These are phyloP conservation scores for Clonostachys chloroleuca DNA, from an alignment of 2,329 filamentous ascomycete genomes.

Conservation along the genomic window DNA sequence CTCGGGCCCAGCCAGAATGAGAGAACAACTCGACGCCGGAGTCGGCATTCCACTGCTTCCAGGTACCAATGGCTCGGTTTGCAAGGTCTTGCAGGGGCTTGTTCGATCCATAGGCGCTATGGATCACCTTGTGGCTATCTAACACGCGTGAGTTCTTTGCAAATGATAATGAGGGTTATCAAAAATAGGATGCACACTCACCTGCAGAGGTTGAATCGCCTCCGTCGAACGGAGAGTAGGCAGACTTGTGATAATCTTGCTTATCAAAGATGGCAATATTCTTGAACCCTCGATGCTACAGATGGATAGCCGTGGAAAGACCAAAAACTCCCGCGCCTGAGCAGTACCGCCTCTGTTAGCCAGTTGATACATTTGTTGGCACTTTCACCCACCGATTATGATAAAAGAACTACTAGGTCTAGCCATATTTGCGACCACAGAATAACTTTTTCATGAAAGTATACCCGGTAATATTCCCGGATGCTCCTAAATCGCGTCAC, in stretches of 20 bases:
- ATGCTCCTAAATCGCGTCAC: too few relatives aligned
- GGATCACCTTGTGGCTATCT: conserved; percentile 31
- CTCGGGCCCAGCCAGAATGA: too few relatives aligned
- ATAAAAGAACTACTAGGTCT: too few relatives aligned
- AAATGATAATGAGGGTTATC: not conserved
- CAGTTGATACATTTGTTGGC: too few relatives aligned
- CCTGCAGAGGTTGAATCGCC: conserved; percentile 37
- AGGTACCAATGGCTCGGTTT: conserved; percentile 30
- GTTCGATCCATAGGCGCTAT: conserved; percentile 30
- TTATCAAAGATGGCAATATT: conserved; percentile 43
- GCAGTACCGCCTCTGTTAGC: too few relatives aligned
- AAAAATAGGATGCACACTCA: conserved; percentile 4
- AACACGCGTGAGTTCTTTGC: not conserved
- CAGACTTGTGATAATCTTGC: conserved; percentile 30
- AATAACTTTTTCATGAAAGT: too few relatives aligned
- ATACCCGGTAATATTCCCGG: too few relatives aligned
- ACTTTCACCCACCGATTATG: too few relatives aligned
- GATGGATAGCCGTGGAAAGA: conserved; percentile 24
- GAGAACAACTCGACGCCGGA: too few relatives aligned
- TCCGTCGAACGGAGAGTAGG: conserved; percentile 33
- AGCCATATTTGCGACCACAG: too few relatives aligned
- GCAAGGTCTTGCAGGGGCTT: conserved; percentile 40
- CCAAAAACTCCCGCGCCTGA: conserved; percentile 21
- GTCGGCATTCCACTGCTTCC: conserved; percentile 39
- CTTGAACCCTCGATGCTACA: conserved; percentile 31